Conservation (phyloP, 2,329 filamentous ascomycete genomes). For the Pseudogymnoascus sp. region DNA sequence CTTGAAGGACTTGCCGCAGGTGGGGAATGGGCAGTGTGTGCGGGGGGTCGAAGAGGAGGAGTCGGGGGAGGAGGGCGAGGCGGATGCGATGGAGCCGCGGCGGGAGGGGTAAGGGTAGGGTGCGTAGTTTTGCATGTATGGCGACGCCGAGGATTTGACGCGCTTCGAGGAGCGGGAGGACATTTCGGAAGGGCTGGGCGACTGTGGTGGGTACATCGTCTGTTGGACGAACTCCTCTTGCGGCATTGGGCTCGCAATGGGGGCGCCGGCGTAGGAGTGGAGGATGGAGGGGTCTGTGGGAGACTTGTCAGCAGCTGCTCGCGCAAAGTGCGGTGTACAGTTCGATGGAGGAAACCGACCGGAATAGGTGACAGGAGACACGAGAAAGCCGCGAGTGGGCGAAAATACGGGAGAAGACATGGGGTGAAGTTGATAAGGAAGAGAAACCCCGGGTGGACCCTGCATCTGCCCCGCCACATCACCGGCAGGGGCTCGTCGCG, state of each 20-base stretch:
- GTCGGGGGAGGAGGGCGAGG: neutral
- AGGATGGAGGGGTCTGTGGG: slow-evolving; percentile 28
- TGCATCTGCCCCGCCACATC: slow-evolving; percentile 7
- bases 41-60: slow-evolving; percentile 22
- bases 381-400: slow-evolving; percentile 45
- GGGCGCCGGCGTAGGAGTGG: slow-evolving; percentile 16
- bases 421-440: slow-evolving; percentile 21
- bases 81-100: slow-evolving; percentile 13
- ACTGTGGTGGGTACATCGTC: slow-evolving; percentile 23
- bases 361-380: slow-evolving; percentile 43
- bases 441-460: slow-evolving; percentile 20
- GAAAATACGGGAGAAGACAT: slow-evolving; percentile 39
- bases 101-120: slow-evolving; percentile 24
- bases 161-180: slow-evolving; percentile 20
- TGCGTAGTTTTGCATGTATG: slow-evolving; percentile 23
- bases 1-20: slow-evolving; percentile 53
- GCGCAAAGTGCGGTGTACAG: slow-evolving; percentile 12
- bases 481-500: slow-evolving; percentile 27
- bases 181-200: slow-evolving; percentile 25
- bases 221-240: slow-evolving; percentile 18
- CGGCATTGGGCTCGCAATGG: slow-evolving; percentile 21
- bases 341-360: slow-evolving; percentile 43
- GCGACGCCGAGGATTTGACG: slow-evolving; percentile 24
- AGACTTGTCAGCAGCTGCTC: slow-evolving; percentile 20
- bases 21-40: slow-evolving; percentile 45